phyloP scores from a whole-genome alignment of 371 early-diverging fungal genomes.

The Actinomortierella wolfii region DNA sequence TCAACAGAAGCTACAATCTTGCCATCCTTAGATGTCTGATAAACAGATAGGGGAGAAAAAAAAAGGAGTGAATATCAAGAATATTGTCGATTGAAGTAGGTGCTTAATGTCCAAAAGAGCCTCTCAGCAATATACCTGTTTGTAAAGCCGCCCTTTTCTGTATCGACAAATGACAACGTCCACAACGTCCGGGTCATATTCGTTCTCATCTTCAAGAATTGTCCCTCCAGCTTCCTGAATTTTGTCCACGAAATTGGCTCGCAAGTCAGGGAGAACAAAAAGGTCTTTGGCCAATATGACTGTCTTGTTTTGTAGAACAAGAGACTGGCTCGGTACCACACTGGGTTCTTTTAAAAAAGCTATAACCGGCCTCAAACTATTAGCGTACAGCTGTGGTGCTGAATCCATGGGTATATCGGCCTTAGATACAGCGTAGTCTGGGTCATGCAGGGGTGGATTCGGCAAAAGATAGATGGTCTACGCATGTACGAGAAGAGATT shows the following conservation, averaged over 20 bases:
- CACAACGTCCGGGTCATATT: slow-evolving; percentile 46
- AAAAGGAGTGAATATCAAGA: background rate
- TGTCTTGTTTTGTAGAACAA: slow-evolving; percentile 14
- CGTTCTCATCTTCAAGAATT: slow-evolving; percentile 28
- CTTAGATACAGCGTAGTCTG: slow-evolving; percentile 9
- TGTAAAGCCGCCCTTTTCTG: slow-evolving; percentile 57
- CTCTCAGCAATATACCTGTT: slow-evolving; percentile 27
- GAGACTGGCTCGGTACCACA: background rate
- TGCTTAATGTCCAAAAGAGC: background rate
- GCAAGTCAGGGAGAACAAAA: slow-evolving; percentile 21
- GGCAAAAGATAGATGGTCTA: slow-evolving; percentile 32
- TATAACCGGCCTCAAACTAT: slow-evolving; percentile 14
- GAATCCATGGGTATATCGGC: slow-evolving; percentile 15
- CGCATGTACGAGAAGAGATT: too few relatives aligned
- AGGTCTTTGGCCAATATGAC: slow-evolving; percentile 31
- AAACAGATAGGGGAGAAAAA: background rate
- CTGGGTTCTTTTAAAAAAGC: slow-evolving; percentile 16
- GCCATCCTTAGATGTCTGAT: slow-evolving; percentile 61
- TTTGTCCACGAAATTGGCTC: slow-evolving; percentile 40
- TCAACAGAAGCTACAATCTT: slow-evolving; percentile 60
- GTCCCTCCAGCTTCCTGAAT: slow-evolving; percentile 62
- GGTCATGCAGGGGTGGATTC: slow-evolving; percentile 23
- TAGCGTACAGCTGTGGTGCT: slow-evolving; percentile 46
- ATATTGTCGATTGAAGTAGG: too few relatives aligned
- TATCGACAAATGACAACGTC: slow-evolving; percentile 65